Evolutionary conservation across 1,284 basidiomycete genomes (phyloP), one percentile per base, ranked within the genome.

Genomic region (Fomitopsis pinicola): DNA sequence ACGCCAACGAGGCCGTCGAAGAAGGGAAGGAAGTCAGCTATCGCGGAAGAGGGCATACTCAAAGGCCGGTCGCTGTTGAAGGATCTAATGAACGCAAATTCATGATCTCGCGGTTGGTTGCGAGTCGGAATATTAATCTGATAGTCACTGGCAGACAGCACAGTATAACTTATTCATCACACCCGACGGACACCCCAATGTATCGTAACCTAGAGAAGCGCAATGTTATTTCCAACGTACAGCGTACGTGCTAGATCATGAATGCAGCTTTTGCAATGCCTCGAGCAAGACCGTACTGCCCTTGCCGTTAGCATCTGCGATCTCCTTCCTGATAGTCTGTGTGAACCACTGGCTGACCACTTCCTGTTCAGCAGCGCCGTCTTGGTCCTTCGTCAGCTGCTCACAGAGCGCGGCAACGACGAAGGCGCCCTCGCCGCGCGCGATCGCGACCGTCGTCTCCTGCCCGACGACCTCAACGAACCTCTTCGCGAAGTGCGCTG

Each of bases 321-420:
- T 58, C 55, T 63, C 58, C 58, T 61, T 64, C 50, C 57, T 33
- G 15, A 50, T 78, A 26, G 77, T 74, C 14, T 71, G 67, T 3
- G 72, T 75, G 69, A 94, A 86, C 81, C 88, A 89, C 6, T 63
- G 68, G 70, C 81, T 85, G 52, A 91, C 69, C 48, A 60, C 60
- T 35, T 22, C 57, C 56, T 72, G 75, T 59, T 77, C 75, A n/a
- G 71, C 73, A 3, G 72, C 73, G 17, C 71, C 72, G 1, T 77
- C 80, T 8, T 79, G 72, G 2, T 77, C 80, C 9, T 79, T 79
- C 58, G 75, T 72, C 42, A 94, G 73, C 28, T 86, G 83, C 66
- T 87, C 87, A 64, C 90, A 83, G 46, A 95, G 74, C 72, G 92
- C 92, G 0, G 89, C 86, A 2, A 94, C 77, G 4, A 95, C 84